Conservation (phyloP, 2,329 filamentous ascomycete species). For the Sordariomycetes sp. region DNA sequence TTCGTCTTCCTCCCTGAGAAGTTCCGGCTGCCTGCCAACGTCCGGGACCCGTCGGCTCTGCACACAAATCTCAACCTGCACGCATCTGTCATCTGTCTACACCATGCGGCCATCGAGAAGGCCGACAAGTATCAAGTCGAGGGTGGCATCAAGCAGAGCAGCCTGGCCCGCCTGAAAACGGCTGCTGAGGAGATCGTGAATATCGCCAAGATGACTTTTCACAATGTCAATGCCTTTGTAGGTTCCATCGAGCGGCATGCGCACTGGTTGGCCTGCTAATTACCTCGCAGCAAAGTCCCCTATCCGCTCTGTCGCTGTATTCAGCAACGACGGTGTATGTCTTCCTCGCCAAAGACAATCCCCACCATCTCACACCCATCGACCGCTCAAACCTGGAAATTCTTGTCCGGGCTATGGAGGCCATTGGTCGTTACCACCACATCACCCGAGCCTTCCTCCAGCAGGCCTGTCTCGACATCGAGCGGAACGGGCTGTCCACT, state of each 20-base stretch:
- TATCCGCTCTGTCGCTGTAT: conserved; percentile 68
- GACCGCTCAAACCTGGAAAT: conserved; percentile 55
- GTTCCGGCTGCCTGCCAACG: conserved; percentile 60
- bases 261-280: background rate
- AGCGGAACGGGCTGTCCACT: conserved; percentile 34
- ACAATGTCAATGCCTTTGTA: conserved; percentile 39
- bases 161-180: conserved; percentile 64
- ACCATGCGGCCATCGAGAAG: conserved; percentile 81
- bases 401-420: conserved; percentile 68
- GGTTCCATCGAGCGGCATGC: background rate
- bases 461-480: conserved; percentile 75
- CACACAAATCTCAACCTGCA: conserved; percentile 86
- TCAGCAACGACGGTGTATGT: conserved; percentile 78
- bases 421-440: conserved; percentile 62
- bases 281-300: conserved; percentile 19
- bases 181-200: conserved; percentile 78
- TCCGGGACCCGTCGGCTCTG: conserved; percentile 63
- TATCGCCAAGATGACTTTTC: conserved; percentile 71
- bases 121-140: conserved; percentile 64
- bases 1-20: conserved; percentile 71
- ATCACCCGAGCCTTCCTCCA: conserved; percentile 79
- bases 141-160: conserved; percentile 55
- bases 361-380: conserved; percentile 41
- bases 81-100: conserved; percentile 77
- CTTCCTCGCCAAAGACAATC: conserved; percentile 61